Evolutionary conservation across 352 stramenopile genomes (phyloP), one percentile per base, ranked within the genome.

Genomic region (Bremia lactucae): DNA sequence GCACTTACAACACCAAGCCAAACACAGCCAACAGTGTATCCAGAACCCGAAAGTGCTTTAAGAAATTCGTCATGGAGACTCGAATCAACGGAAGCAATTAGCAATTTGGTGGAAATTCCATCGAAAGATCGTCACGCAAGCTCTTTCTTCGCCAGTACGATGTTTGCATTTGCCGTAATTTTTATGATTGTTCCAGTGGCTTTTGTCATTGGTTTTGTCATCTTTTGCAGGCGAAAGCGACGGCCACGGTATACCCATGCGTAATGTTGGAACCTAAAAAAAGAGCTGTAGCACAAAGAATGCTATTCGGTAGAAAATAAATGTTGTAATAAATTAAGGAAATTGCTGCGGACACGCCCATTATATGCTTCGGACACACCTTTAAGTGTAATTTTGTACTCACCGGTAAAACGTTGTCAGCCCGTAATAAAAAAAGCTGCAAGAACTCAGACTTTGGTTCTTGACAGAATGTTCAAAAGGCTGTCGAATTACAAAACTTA

Each of bases 121-220:
- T 33, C 25, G 20, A 36, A 16, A 6, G 26, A 31, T 4, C 40
- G 33, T 15, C 39, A 37, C 19, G 14, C 22, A 14, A 29, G 23
- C 2, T 57, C 52, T 6, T 62, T 57, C 33, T 14, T 62, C 20
- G 31, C 46, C 36, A 62, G 52, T 14, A 40, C 52, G 6, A 42
- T 49, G 15, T 62, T 62, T 29, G 52, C 42, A 2, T 41, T 62
- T 3, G 31, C 33, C 10, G 42, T 62, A 5, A 57, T 62, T 24
- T 49, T 62, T 10, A 46, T 62, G 52, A 43, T 25, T 10, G 25
- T 53, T 16, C 52, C 52, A n/a, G 42, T 49, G 1, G 52, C 52
- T 10, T 57, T 41, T 16, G 6, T 62, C 21, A 43, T 62, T 20
- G 52, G 52, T 18, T 56, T 62, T 36, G 52, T 62, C 23, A 4